Evolutionary conservation across 1,139 yeast species (phyloP), one percentile per base, ranked within the genome.

Genomic region (Nakaseomyces bracarensis): DNA sequence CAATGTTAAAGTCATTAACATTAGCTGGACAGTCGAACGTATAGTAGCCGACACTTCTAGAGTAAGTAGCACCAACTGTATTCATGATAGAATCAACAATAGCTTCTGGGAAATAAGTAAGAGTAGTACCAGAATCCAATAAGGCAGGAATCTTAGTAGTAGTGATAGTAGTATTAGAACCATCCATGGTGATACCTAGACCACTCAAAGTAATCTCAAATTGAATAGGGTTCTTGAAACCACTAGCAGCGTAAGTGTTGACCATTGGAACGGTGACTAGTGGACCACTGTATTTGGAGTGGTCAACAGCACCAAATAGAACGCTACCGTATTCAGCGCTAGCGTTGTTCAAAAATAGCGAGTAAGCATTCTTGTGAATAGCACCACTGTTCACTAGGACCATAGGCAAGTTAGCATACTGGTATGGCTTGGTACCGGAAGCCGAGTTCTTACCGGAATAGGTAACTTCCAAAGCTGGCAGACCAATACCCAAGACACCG

Each of bases 71-170:
- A 22, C 68, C 66, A 3, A 72, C 41, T 1, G 52, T 41, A 1
- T 44, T 40, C 1, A 71, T 74, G 36, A 77, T 57, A 2, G 56
- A 42, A 3, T 53, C 50, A n/a, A 74, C 54, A 27, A 71, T 51
- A 13, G 50, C 55, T 2, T 53, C 40, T 23, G 83, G 80, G 7
- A 78, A 53, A 51, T 71, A 72, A 2, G 79, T 68, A 43, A 75
- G 60, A 4, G 87, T 74, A 9, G 85, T 74, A 41, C 87, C 87
- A 2, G 85, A 73, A 59, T 81, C 89, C 35, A 82, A 60, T 38
- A 77, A 58, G 2, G 78, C 82, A 1, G 74, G 64, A 30, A 49
- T 46, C 10, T 52, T 41, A 2, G 50, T 46, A 11, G 52, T 42
- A 1, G 58, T 47, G 39, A 49, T 61, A 52, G 55, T 45, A 13